Percentiles rank a stretch among this genome's conserved stretches.
Conservation (phyloP, 2,329 filamentous ascomycete species). For the Aspergillus sclerotialis region DNA sequence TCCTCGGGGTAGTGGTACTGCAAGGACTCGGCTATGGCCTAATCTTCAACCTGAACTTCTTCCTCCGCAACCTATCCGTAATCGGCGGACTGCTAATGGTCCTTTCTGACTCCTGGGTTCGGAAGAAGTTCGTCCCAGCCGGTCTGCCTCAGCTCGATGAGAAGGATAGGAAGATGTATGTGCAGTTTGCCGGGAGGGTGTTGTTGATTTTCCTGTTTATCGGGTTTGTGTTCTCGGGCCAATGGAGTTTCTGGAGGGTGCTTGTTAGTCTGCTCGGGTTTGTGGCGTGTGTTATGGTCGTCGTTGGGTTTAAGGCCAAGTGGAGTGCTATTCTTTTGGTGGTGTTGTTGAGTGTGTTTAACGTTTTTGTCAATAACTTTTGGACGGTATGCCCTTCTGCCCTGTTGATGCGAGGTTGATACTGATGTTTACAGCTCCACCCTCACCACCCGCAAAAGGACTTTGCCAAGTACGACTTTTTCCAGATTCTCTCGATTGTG, state of each 20-base stretch:
- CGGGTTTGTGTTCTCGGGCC: conserved; percentile 90
- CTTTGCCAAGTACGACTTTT: conserved; percentile 99
- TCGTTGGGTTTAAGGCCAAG: conserved; percentile 99
- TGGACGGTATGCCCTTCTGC: conserved; percentile 71
- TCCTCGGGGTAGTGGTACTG: conserved; percentile 83
- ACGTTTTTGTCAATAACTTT: conserved; percentile 98
- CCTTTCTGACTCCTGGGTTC: conserved; percentile 93
- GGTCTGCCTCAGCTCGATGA: conserved; percentile 91
- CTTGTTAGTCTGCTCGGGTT: conserved; percentile 78
- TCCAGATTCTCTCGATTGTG: conserved; percentile 98
- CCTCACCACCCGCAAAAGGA: conserved; percentile 98
- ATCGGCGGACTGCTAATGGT: conserved; percentile 98
- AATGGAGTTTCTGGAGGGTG: conserved; percentile 86
- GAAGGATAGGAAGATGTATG: conserved; percentile 99
- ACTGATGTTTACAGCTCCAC: conserved; percentile 61
- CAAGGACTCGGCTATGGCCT: conserved; percentile 95
- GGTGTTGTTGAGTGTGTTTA: conserved; percentile 92
- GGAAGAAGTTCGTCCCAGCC: conserved; percentile 94
- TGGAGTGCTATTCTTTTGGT: conserved; percentile 94
- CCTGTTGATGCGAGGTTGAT: conserved; percentile 1
- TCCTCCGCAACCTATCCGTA: conserved; percentile 95
- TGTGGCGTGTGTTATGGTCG: conserved; percentile 94
- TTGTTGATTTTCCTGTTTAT: conserved; percentile 96
- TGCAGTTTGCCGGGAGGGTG: conserved; percentile 92
- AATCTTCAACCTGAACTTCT: conserved; percentile 99